Base-by-base conservation (phyloP, 1,139 yeast species). In the Geotrichum aggregatum region DNA sequence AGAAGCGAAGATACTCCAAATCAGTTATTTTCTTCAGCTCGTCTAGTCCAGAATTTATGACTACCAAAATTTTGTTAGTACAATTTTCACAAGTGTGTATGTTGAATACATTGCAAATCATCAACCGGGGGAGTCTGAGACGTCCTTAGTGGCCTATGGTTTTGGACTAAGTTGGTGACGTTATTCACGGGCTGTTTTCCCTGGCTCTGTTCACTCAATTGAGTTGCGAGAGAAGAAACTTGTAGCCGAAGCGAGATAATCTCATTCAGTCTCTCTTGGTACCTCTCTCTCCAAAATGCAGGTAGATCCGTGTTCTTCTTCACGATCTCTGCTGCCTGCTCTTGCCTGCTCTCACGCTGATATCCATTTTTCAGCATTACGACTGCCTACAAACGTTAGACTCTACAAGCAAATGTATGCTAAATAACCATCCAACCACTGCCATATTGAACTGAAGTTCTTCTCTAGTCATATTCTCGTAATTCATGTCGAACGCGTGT, bases 261-360 rank as follows among this genome's bases (percentile, higher is more conserved):
- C 6, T 50, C 54, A 8, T 33, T 30, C 44, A 50, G 41, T 19
- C 40, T 18, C 26, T 21, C 28, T 7, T 31, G 28, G 39, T 50
- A 50, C 21, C 54, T 33, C 2, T 42, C 44, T 3, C 47, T 49
- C 54, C 54, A 50, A 33, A 50, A 50, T 28, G 47, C 18, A 2
- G 50, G 47, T n/a, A 50, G 36, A 28, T 50, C 54, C 8, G 24
- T n/a, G 24, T 46, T 44, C 19, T 50, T 50, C 21, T 34, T 31
- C n/a, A 46, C 14, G 3, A 50, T 16, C 26, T 36, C 11, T 3
- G n/a, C 14, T 7, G 18, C 42, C 11, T 35, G 18, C 7, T 19
- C 34, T 11, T 22, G 28, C 6, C 47, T 21, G 2, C 19, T 19
- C 16, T 34, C 33, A 10, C 30, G 36, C n/a, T 21, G n/a, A n/a